Conservation (phyloP, 2,329 filamentous ascomycete species). For the Epichloe glyceriae region DNA sequence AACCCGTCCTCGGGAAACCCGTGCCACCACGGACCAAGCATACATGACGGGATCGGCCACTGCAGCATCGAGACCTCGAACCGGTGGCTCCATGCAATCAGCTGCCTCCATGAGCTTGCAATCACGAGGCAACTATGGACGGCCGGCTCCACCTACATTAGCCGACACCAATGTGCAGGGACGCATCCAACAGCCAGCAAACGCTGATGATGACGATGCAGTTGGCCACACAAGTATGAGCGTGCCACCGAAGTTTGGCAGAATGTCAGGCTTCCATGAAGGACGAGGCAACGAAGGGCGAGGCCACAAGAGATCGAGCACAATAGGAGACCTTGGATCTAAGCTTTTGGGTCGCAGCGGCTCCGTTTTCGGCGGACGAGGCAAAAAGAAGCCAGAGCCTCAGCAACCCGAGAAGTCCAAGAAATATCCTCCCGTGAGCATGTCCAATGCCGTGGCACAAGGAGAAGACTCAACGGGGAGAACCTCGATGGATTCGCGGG, state of each 20-base stretch:
- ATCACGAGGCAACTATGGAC: constrained; percentile 61
- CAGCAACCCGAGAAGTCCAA: constrained; percentile 45
- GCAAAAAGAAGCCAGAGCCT: constrained; percentile 36
- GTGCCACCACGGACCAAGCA: constrained; percentile 26
- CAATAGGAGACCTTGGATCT: constrained; percentile 69
- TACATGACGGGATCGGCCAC: constrained; percentile 31
- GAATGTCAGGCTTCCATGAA: constrained; percentile 44
- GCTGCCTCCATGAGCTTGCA: constrained; percentile 50
- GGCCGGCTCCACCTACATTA: constrained; percentile 75
- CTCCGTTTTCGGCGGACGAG: constrained; percentile 60
- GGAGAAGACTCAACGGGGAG: constrained; percentile 39
- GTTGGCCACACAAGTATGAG: constrained; percentile 50
- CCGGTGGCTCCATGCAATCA: constrained; percentile 68
- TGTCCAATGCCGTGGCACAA: constrained; percentile 58
- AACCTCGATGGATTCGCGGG: constrained; percentile 56
- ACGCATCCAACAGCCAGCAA: constrained; percentile 66
- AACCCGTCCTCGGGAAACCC: constrained; percentile 19
- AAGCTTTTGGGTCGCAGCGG: constrained; percentile 76
- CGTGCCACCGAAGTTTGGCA: constrained; percentile 45
- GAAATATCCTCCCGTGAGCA: constrained; percentile 82
- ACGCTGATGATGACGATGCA: constrained; percentile 52
- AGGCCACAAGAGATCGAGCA: constrained; percentile 58
- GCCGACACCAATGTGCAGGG: constrained; percentile 83
- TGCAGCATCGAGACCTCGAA: constrained; percentile 50
- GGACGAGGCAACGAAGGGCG: constrained; percentile 31